phyloP scores from a whole-genome alignment of 768 basidiomycete species.

The Phlebiopsis gigantea region DNA sequence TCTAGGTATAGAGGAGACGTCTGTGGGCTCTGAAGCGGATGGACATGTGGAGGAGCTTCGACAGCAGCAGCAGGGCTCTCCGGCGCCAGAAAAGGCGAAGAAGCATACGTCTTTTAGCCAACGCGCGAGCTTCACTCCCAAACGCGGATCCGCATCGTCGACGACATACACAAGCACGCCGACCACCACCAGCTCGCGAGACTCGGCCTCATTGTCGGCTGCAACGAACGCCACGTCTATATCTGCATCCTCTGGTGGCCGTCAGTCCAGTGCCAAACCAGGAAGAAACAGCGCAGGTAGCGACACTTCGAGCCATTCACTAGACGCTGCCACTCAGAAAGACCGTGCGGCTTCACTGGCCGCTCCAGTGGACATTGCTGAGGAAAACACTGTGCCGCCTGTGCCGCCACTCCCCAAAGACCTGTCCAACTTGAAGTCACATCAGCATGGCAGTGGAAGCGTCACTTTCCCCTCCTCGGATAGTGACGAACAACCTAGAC shows the following conservation, averaged over 20 bases:
- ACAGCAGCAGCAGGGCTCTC: constrained; percentile 27
- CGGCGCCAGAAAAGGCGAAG: constrained; percentile 60
- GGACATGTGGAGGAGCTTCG: constrained; percentile 43
- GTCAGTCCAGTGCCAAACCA: constrained; percentile 61
- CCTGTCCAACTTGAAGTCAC: constrained; percentile 69
- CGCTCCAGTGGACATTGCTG: constrained; percentile 51
- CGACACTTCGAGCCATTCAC: constrained; percentile 75
- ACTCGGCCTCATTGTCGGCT: constrained; percentile 79
- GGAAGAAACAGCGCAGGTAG: constrained; percentile 82
- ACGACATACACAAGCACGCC: constrained; percentile 80
- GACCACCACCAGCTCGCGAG: constrained; percentile 68
- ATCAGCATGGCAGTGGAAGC: background rate
- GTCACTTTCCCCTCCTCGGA: constrained; percentile 11
- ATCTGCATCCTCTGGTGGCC: constrained; percentile 64
- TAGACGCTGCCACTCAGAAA: constrained; percentile 56
- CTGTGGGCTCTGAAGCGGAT: constrained; percentile 38
- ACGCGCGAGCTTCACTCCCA: constrained; percentile 74
- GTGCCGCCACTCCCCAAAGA: constrained; percentile 93
- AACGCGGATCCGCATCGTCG: constrained; percentile 86
- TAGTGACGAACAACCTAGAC: constrained; percentile 3
- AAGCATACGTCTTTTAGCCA: constrained; percentile 51
- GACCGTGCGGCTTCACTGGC: constrained; percentile 65
- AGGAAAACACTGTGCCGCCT: constrained; percentile 75
- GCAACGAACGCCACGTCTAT: constrained; percentile 75
- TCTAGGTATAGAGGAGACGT: constrained; percentile 28